Evolutionary conservation across 257 asterid genomes (phyloP).

Genomic region (Solanum commersonii): DNA sequence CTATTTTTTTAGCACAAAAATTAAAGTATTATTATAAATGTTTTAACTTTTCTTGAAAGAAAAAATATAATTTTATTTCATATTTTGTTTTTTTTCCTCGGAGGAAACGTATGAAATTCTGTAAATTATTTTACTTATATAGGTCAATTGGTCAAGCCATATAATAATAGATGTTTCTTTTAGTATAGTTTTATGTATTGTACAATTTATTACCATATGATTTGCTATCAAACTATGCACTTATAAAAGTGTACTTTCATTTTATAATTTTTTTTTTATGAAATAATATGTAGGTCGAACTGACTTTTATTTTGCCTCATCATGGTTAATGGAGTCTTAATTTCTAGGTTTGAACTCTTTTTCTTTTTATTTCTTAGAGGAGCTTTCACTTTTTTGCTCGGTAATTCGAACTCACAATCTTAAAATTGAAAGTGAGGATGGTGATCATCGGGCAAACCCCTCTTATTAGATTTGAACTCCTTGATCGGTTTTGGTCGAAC

Average conservation of each 20-base stretch:
- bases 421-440: no score
- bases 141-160: neutral
- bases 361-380: no score
- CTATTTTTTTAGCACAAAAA: neutral
- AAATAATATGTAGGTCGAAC: neutral
- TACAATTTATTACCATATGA: no score
- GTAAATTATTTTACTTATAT: no score
- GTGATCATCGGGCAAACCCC: no score
- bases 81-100: no score
- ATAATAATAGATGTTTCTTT: no score
- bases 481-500: neutral
- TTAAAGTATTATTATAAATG: no score
- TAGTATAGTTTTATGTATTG: neutral
- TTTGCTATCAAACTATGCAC: neutral
- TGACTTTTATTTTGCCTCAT: neutral
- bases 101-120: neutral
- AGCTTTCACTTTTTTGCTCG: no score
- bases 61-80: no score
- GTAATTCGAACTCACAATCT: no score
- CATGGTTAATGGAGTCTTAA: neutral
- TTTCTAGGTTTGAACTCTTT: neutral
- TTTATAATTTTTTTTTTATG: neutral
- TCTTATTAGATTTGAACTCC: no score
- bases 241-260: neutral
- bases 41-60: neutral